Conservation (phyloP, 2,329 filamentous ascomycete species). For the Eutypella sp. region DNA sequence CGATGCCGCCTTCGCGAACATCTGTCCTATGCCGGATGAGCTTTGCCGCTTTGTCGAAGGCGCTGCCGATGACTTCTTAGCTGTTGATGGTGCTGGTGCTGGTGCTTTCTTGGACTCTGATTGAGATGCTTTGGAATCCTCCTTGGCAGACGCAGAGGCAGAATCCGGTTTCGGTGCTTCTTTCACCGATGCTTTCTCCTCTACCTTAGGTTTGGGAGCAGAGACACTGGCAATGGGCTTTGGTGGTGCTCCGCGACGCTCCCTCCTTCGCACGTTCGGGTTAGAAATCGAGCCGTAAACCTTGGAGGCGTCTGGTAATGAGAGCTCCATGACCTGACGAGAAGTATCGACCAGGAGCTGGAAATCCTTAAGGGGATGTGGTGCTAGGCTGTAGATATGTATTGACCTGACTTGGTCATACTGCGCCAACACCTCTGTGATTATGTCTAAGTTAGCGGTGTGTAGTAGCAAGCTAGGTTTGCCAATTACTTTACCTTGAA, state of each 20-base stretch:
- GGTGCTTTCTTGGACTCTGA: conserved; percentile 18
- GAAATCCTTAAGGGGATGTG: conserved; percentile 64
- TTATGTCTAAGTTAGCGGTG: conserved; percentile 8
- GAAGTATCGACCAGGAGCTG: conserved; percentile 67
- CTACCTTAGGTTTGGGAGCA: conserved; percentile 21
- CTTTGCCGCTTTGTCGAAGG: conserved; percentile 46
- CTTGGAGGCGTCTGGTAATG: conserved; percentile 55
- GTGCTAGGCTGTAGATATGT: conserved; percentile 81
- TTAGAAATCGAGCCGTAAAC: conserved; percentile 74
- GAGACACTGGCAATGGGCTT: conserved; percentile 22
- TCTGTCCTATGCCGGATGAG: conserved; percentile 28
- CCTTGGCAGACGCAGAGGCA: conserved; percentile 27
- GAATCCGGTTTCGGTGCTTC: conserved; percentile 25
- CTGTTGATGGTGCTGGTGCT: conserved; percentile 27
- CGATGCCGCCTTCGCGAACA: conserved; percentile 28
- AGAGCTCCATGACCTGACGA: conserved; percentile 54
- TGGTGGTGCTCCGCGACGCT: conserved; percentile 32
- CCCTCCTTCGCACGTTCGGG: conserved; percentile 52
- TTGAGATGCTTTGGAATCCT: conserved; percentile 27
- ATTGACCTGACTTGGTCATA: conserved; percentile 74
- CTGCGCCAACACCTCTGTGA: conserved; percentile 56
- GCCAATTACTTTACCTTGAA: conserved; percentile 50
- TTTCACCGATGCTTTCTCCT: conserved; percentile 24
- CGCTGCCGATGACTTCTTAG: conserved; percentile 32
- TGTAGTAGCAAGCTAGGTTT: not conserved